These are phyloP conservation scores for Thielaviopsis cerberus DNA, from an alignment of 2,329 filamentous ascomycete species.

Conservation along the genomic window DNA sequence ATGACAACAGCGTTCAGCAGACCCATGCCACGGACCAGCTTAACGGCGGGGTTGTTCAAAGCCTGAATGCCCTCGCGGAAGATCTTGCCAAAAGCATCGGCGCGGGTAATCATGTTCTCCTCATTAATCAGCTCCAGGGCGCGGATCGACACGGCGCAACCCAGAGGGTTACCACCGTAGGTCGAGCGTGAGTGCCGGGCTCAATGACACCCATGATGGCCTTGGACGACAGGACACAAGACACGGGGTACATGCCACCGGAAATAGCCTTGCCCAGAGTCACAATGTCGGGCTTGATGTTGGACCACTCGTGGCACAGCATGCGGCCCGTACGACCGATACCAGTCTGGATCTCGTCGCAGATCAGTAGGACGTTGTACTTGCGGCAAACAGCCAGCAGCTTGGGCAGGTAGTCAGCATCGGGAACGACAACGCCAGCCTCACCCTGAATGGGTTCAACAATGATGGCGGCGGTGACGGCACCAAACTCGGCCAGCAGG, in stretches of 20 bases:
- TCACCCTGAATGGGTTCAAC: constrained; percentile 96
- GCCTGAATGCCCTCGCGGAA: constrained; percentile 64
- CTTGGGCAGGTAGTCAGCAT: constrained; percentile 66
- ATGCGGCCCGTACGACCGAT: constrained; percentile 89
- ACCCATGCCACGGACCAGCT: constrained; percentile 74
- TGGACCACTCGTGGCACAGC: constrained; percentile 85
- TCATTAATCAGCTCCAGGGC: constrained; percentile 88
- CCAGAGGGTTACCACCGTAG: constrained; percentile 93
- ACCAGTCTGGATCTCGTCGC: constrained; percentile 95
- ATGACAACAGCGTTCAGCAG: constrained; percentile 92
- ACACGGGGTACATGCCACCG: constrained; percentile 98
- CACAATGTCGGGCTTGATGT: constrained; percentile 86
- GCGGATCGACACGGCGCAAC: constrained; percentile 86
- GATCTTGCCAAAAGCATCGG: constrained; percentile 59
- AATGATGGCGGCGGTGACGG: constrained; percentile 77
- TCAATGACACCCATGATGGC: constrained; percentile 93
- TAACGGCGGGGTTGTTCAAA: constrained; percentile 64
- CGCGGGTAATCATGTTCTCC: constrained; percentile 68
- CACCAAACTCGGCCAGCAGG: constrained; percentile 61
- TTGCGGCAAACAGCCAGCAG: constrained; percentile 77
- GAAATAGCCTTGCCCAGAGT: constrained; percentile 95
- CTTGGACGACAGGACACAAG: constrained; percentile 68
- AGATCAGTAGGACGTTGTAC: constrained; percentile 89
- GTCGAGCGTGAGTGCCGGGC: constrained; percentile 90
- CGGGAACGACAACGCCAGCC: constrained; percentile 87